A percentile compares a stretch with the other conserved stretches of the same genome.
Conservation (phyloP, 169 alveolate genomes). For the Miamiensis avidus region DNA sequence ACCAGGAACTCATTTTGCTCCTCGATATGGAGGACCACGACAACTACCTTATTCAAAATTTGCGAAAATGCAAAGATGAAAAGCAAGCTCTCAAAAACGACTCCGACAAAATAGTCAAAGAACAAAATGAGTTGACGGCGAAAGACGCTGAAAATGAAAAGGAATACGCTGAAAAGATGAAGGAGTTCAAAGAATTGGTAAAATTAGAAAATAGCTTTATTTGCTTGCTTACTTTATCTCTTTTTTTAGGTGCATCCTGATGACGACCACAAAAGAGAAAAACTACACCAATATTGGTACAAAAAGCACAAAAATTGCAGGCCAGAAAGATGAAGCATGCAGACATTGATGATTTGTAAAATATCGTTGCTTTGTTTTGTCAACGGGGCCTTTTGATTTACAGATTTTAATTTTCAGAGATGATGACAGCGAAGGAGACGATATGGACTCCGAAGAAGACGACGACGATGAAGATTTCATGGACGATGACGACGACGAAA, state of each 20-base stretch:
- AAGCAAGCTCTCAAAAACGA: slow-evolving; percentile 68
- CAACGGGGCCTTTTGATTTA: slow-evolving; percentile 22
- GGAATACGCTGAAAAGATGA: slow-evolving; percentile 62
- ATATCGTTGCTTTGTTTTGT: too few species aligned
- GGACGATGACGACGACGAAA: slow-evolving; percentile 83
- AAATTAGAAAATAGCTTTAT: slow-evolving; percentile 47
- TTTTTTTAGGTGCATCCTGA: slow-evolving; percentile 44
- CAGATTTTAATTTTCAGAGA: slow-evolving; percentile 25
- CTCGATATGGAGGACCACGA: slow-evolving; percentile 84
- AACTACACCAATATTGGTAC: slow-evolving; percentile 34
- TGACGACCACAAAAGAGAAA: slow-evolving; percentile 59
- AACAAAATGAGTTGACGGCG: slow-evolving; percentile 48
- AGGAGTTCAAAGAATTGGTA: slow-evolving; percentile 58
- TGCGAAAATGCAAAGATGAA: slow-evolving; percentile 71
- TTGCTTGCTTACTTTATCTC: slow-evolving; percentile 34
- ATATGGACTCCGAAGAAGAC: slow-evolving; percentile 63
- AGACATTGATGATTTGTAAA: slow-evolving; percentile 45
- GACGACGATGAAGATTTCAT: slow-evolving; percentile 58
- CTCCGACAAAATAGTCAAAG: slow-evolving; percentile 59
- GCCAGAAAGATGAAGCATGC: slow-evolving; percentile 50
- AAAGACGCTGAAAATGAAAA: slow-evolving; percentile 70
- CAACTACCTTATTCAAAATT: slow-evolving; percentile 54
- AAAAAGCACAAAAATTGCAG: slow-evolving; percentile 34
- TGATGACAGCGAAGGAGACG: slow-evolving; percentile 66
- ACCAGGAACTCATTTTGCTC: slow-evolving; percentile 74